Evolutionary conservation across 2,329 filamentous ascomycete genomes (phyloP), one percentile per base, ranked within the genome.

Genomic region (Pseudogymnoascus sp.): DNA sequence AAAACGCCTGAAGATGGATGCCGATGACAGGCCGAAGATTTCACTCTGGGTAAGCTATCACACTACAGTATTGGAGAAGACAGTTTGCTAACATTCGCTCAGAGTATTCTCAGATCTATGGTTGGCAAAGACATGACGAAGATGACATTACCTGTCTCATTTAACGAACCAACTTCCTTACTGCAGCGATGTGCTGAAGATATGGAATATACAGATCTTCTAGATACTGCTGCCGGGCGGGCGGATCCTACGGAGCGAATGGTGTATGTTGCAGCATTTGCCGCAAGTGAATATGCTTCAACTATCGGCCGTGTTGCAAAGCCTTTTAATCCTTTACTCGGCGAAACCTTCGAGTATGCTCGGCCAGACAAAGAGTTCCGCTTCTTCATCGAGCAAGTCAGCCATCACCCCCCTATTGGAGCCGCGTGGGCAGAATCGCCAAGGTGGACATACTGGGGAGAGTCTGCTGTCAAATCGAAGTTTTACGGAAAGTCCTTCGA

Each of bases 81-180:
- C 37, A 31, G 18, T 25, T 38, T 49, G 43, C 69, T 77, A 65
- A 14, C 55, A 28, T 61, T 61, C 7, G n/a, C 1, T 40, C 67
- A 97, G 93, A 89, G 89, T 68, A 97, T 99, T 69, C 79, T 99
- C 66, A 99, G 97, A 79, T 97, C 93, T 21, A 97, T 99, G 95
- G 96, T 99, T 76, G 95, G 95, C 66, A 97, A 99, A 75, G 95
- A 99, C 73, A 97, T 99, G 95, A 97, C 95, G 38, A 97, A 96
- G 80, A 99, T 99, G 93, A 97, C 95, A 0, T 79, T 99, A 18
- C 95, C 95, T 0, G 95, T 99, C 1, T 96, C 95, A 0, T 97
- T 99, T 80, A 99, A 99, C 76, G 95, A 99, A 75, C 95, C 95
- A 0, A 99, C 95, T 0, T 97, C 95, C 5, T 80, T 99, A 11